Base-by-base conservation (phyloP, 371 early-diverging fungal genomes). In the Amoeboaphelidium occidentale region DNA sequence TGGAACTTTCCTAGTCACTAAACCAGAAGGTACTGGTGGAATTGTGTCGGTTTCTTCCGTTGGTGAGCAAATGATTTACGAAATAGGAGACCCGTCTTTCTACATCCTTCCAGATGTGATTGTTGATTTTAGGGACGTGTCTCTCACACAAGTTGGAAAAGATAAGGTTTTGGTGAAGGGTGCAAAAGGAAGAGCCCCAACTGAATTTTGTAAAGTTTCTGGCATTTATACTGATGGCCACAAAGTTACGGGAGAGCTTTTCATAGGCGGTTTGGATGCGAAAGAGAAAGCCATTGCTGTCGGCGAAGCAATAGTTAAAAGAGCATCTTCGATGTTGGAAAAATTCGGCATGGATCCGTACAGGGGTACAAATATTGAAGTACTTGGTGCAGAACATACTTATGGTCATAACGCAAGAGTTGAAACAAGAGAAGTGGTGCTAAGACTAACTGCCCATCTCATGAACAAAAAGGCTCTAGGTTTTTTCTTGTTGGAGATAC, bases 101-200 rank as follows among this genome's bases (percentile, higher is more conserved):
- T 79, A 79, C 52, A 55, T 76, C 26, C 59, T 79, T 13, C 80
- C 80, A 0, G 80, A 79, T 61, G 80, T 79, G 6, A 71, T 75
- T 48, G 51, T 78, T 39, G 80, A 79, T 63, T 65, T 79, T 61
- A 66, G 74, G 25, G 58, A 69, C 39, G 75, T 79, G 27, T 60
- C 58, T 23, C 47, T 78, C 3, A 58, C 58, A 22, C 72, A 78
- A 56, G 55, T 70, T 4, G 74, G 68, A 0, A 55, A 62, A 25
- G 68, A 78, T 48, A 70, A 73, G 23, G 78, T 79, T 2, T 50
- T 67, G 17, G 78, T 79, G 1, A 59, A 64, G 13, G 78, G 78
- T 4, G 76, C 76, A 14, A 73, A 69, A 26, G 80, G 80, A 2
- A 45, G 64, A n/a, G 49, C 67, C 22, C 80, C 80, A 17, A 74